Base-by-base conservation (phyloP, 2,329 filamentous ascomycete genomes). In the Colletotrichum tabaci region DNA sequence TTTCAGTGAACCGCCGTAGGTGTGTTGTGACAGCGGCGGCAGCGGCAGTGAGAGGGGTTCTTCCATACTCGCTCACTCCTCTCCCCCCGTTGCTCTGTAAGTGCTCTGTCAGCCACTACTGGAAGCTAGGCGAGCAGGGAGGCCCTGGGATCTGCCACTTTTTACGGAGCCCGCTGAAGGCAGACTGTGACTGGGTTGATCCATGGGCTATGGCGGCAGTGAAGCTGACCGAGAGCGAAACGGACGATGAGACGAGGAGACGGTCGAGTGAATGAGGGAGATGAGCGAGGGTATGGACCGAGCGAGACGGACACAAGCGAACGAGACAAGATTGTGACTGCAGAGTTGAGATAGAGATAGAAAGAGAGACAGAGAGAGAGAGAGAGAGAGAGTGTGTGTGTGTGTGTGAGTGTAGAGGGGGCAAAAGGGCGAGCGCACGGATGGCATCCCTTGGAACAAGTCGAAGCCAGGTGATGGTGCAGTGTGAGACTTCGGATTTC, bases 141-240 rank as follows among this genome's bases (percentile, higher is more conserved):
- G n/a, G 46, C 44, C 61, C 50, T 65, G 42, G 50, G n/a, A 23
- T 38, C 30, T 47, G 42, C 21, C 50, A 13, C 12, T 64, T 53
- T 30, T 38, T 23, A n/a, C 30, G 58, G 46, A 23, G 30, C 44
- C 30, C n/a, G 58, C 46, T 23, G 21, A 26, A 50, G 46, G 12
- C 10, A 61, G 30, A n/a, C 47, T 53, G 47, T 9, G 44, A 58
- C 64, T 23, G 47, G 42, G 16, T 38, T 23, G 18, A 50, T 23
- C 30, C 53, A 35, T 35, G 30, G 26, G 26, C 5, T 30, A 58
- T 49, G 30, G 53, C 52, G 35, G 42, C 13, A 60, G 35, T 18
- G 30, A 62, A 18, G 60, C 60, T 42, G 47, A 52, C 30, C 40
- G 46, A 40, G n/a, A 62, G 46, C 60, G 60, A 52, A 52, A 52